Evolutionary conservation across 1,284 basidiomycete species (phyloP).

Genomic region (Heliocybe sulcata): DNA sequence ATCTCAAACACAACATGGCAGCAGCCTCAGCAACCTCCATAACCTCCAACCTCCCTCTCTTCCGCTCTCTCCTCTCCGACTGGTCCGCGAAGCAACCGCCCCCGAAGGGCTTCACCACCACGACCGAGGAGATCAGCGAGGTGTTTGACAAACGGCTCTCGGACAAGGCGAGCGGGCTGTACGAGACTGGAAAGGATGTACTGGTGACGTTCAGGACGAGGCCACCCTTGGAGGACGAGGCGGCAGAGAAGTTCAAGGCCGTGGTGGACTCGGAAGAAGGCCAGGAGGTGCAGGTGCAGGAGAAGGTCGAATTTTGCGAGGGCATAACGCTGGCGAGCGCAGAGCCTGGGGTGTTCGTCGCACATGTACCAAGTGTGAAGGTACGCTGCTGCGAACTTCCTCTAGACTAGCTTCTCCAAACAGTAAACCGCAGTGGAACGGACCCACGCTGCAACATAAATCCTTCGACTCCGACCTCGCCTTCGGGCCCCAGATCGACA

Average conservation of each 20-base stretch:
- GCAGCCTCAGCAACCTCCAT: background rate
- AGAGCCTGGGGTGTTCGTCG: conserved; percentile 24
- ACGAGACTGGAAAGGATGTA: conserved; percentile 17
- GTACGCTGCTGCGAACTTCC: conserved; percentile 9
- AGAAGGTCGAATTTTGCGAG: conserved; percentile 15
- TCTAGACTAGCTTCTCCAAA: background rate
- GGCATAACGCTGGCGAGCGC: conserved; percentile 17
- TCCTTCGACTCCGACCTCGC: conserved; percentile 24
- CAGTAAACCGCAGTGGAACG: conserved; percentile 22
- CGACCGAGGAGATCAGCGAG: background rate
- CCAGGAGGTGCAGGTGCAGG: conserved; percentile 1
- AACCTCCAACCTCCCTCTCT: background rate
- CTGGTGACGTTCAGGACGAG: conserved; percentile 27
- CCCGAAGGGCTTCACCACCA: conserved; percentile 9
- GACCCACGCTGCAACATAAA: conserved; percentile 27
- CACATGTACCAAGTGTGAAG: conserved; percentile 27
- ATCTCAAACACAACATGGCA: background rate
- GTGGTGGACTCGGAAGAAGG: conserved; percentile 8
- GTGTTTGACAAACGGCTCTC: background rate
- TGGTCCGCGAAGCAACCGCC: conserved; percentile 9
- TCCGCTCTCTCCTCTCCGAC: background rate
- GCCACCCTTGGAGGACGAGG: conserved; percentile 22
- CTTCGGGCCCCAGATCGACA: conserved; percentile 22
- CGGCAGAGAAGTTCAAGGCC: conserved; percentile 15
- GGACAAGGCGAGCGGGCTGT: conserved; percentile 2